Conservation (phyloP, 768 basidiomycete species). For the Trametes meyenii region DNA sequence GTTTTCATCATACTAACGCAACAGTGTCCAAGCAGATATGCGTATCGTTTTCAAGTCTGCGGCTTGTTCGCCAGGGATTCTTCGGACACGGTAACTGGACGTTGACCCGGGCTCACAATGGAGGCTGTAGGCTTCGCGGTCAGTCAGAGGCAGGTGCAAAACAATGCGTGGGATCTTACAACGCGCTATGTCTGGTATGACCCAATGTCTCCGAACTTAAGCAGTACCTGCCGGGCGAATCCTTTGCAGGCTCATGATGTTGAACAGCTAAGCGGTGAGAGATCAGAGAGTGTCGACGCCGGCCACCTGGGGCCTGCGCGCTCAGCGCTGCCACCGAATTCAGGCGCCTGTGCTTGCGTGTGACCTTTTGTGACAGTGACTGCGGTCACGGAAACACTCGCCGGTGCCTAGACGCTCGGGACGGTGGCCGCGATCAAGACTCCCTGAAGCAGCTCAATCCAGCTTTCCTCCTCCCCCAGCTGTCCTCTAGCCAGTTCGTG, state of each 20-base stretch:
- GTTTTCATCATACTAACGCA: too few species aligned
- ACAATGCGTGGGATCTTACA: background rate
- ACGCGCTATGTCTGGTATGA: background rate
- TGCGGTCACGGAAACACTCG: background rate
- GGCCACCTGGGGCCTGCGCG: too few species aligned
- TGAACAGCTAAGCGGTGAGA: too few species aligned
- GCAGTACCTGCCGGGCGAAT: too few species aligned
- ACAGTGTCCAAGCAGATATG: too few species aligned
- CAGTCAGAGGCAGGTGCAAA: background rate
- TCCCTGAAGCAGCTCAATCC: background rate
- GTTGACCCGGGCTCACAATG: too few species aligned
- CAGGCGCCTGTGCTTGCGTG: background rate
- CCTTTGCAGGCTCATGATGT: background rate
- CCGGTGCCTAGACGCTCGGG: background rate
- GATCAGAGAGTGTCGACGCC: too few species aligned
- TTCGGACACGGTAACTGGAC: too few species aligned
- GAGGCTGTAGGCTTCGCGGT: too few species aligned
- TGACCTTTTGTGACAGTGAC: background rate
- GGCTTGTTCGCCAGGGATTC: background rate
- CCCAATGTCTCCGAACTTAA: background rate
- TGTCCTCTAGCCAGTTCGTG: too few species aligned
- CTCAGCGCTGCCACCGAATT: too few species aligned
- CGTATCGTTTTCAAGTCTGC: background rate
- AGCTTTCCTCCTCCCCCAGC: too few species aligned
- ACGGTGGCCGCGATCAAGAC: background rate